phyloP scores from a whole-genome alignment of 768 basidiomycete species.

The Amanita muscaria region DNA sequence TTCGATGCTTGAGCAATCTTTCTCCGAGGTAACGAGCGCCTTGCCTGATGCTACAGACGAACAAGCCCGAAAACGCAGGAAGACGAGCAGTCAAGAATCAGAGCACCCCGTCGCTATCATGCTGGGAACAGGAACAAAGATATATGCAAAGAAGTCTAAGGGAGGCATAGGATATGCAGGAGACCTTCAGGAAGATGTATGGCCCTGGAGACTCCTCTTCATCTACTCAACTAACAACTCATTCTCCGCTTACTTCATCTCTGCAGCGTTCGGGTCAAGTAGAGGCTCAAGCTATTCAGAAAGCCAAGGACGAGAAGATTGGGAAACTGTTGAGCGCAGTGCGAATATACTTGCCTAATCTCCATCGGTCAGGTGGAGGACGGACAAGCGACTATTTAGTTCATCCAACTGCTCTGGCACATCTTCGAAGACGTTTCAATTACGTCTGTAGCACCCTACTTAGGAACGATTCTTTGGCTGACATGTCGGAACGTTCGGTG shows the following conservation, averaged over 20 bases:
- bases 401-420: constrained; percentile 88
- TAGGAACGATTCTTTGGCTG: constrained; percentile 85
- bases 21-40: constrained; percentile 43
- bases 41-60: constrained; percentile 24
- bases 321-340: constrained; percentile 60
- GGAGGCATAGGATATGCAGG: constrained; percentile 88
- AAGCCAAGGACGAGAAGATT: constrained; percentile 64
- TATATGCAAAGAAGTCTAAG: constrained; percentile 55
- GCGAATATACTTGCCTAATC: constrained; percentile 76
- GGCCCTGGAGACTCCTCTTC: constrained; percentile 16
- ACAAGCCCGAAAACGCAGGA: constrained; percentile 37
- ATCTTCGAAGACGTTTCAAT: constrained; percentile 87
- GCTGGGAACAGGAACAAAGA: constrained; percentile 16
- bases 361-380: constrained; percentile 67
- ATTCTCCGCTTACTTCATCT: neutral
- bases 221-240: neutral
- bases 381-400: constrained; percentile 84
- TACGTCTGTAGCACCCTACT: constrained; percentile 78
- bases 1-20: constrained; percentile 73
- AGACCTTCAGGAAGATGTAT: constrained; percentile 74
- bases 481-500: constrained; percentile 83
- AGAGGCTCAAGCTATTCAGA: constrained; percentile 69
- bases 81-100: constrained; percentile 21
- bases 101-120: constrained; percentile 6
- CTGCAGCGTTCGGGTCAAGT: constrained; percentile 69